Evolutionary conservation across 805 yeast species (phyloP).

Genomic region (Candida bentonensis): DNA sequence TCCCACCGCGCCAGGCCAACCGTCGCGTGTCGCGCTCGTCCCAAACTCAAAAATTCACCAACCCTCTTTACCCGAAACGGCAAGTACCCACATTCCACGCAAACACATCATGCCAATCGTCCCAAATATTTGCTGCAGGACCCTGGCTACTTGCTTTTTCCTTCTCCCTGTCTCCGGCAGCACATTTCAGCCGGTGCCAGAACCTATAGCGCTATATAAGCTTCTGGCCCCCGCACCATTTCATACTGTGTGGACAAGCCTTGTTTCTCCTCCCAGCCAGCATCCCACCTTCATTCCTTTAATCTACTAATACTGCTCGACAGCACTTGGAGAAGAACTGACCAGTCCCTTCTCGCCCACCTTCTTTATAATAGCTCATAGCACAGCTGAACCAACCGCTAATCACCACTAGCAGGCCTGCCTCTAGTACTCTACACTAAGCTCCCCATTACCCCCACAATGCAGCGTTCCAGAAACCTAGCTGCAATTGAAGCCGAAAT

Average conservation of each 20-base stretch:
- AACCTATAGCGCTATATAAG: not conserved
- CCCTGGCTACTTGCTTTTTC: not conserved
- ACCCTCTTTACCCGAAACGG: not conserved
- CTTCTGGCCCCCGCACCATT: not conserved
- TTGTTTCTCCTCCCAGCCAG: not conserved
- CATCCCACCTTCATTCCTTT: too few species aligned
- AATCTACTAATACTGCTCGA: too few species aligned
- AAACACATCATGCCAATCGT: not conserved
- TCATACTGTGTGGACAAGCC: not conserved
- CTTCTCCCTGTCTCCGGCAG: not conserved
- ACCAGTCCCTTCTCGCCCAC: too few species aligned
- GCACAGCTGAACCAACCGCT: too few species aligned
- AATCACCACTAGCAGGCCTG: too few species aligned
- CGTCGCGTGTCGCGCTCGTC: too few species aligned
- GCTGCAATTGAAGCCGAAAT: not conserved
- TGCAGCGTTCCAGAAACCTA: not conserved
- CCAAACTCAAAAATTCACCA: too few species aligned
- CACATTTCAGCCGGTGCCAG: too few species aligned
- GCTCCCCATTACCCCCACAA: not conserved
- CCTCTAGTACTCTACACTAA: too few species aligned
- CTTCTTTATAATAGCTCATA: too few species aligned
- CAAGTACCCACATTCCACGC: not conserved
- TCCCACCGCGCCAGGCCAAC: too few species aligned
- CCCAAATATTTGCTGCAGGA: not conserved
- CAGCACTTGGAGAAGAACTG: too few species aligned